A percentile compares a stretch with the other conserved stretches of the same genome.
Evolutionary conservation across 805 yeast species (phyloP).

Genomic region (Starmerella stellata): DNA sequence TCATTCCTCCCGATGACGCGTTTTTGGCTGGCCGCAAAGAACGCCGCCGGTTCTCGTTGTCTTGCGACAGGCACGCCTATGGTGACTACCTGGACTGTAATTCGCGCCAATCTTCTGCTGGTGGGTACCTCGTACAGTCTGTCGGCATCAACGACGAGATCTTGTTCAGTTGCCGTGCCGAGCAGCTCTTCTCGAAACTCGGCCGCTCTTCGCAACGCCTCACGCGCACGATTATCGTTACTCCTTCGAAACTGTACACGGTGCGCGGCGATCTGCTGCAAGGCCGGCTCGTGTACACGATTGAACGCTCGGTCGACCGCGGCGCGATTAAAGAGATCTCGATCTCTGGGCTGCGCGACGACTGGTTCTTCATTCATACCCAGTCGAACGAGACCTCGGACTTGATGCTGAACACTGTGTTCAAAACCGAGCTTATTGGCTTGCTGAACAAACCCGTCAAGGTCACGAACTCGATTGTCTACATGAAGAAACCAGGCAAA

Average conservation of each 20-base stretch:
- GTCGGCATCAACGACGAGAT: constrained; percentile 53
- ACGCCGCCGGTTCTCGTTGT: constrained; percentile 69
- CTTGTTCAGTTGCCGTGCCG: constrained; percentile 68
- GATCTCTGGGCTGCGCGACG: constrained; percentile 65
- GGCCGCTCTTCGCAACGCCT: constrained; percentile 78
- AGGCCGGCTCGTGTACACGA: constrained; percentile 36
- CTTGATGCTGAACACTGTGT: constrained; percentile 55
- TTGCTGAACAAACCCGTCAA: constrained; percentile 31
- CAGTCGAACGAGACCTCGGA: constrained; percentile 45
- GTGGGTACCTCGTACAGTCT: constrained; percentile 53
- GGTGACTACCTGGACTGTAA: constrained; percentile 91
- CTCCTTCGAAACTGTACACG: constrained; percentile 43
- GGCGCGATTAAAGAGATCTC: constrained; percentile 42
- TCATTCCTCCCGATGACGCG: constrained; percentile 22
- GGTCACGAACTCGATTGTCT: constrained; percentile 55
- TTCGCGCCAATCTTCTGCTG: constrained; percentile 46
- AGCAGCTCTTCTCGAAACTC: constrained; percentile 63
- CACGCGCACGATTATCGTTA: constrained; percentile 54
- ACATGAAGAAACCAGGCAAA: constrained; percentile 81
- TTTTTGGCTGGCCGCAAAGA: constrained; percentile 55
- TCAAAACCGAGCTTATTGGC: constrained; percentile 72
- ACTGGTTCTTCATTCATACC: constrained; percentile 66
- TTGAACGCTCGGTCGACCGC: constrained; percentile 48
- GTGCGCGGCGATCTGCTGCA: constrained; percentile 58
- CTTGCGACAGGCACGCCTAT: constrained; percentile 75